A percentile compares a stretch with the other conserved stretches of the same genome.
Evolutionary conservation across 75 land plant genomes (phyloP).

Genomic region (Picea glauca): DNA sequence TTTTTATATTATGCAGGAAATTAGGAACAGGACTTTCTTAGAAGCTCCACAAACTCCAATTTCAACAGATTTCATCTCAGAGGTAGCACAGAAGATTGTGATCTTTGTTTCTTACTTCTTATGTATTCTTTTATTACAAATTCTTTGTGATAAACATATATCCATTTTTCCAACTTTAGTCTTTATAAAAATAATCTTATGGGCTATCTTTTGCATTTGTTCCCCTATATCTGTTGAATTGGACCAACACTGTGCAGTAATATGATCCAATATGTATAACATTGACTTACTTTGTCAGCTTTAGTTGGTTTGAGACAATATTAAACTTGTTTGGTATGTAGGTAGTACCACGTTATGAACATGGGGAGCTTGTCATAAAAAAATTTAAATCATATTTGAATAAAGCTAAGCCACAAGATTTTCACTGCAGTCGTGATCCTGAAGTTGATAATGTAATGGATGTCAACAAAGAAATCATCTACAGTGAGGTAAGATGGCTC

Average conservation of each 20-base stretch:
- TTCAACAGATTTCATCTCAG: constrained; percentile 29
- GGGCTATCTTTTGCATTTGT: not conserved
- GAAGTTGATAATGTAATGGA: constrained; percentile 14
- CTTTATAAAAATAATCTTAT: not conserved
- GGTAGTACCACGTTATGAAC: constrained; percentile 29
- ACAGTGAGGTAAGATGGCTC: not conserved
- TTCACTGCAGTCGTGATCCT: constrained; percentile 14
- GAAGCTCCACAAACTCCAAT: constrained; percentile 13
- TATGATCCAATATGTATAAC: not conserved
- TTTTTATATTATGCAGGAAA: constrained; percentile 14
- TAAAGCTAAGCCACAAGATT: constrained; percentile 10
- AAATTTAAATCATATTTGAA: constrained; percentile 16
- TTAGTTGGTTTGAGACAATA: not conserved
- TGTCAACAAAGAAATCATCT: constrained; percentile 3
- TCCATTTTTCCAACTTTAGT: not conserved
- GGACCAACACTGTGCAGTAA: too few relatives aligned
- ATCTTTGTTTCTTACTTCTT: not conserved
- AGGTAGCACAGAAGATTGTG: constrained; percentile 13
- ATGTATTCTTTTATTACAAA: not conserved
- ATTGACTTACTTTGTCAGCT: not conserved
- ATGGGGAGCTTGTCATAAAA: constrained; percentile 25
- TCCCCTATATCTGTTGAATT: not conserved
- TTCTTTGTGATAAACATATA: not conserved
- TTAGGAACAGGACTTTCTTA: constrained; percentile 19
- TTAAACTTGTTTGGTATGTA: constrained; percentile 12